These are phyloP conservation scores for Penicillium longicatenatum DNA, from an alignment of 495 filamentous ascomycete species.

Conservation along the genomic window DNA sequence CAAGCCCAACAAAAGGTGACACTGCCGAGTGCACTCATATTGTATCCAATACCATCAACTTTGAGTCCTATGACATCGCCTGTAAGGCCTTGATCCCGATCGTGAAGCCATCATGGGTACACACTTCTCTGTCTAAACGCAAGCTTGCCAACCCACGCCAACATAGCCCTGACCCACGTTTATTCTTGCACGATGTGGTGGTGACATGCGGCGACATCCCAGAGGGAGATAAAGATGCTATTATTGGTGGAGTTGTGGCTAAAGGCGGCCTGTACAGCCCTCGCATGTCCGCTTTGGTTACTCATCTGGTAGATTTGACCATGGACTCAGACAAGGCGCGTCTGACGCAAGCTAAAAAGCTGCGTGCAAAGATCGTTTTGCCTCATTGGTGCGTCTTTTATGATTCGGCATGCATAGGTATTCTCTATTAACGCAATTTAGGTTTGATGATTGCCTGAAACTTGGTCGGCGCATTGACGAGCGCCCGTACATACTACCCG, in stretches of 20 bases:
- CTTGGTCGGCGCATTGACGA: conserved; percentile 88
- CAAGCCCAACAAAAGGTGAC: conserved; percentile 48
- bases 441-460: conserved; percentile 96
- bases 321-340: conserved; percentile 73
- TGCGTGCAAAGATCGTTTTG: conserved; percentile 80
- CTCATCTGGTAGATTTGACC: conserved; percentile 85
- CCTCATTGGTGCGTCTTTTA: conserved; percentile 77
- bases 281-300: conserved; percentile 68
- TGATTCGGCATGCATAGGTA: background rate
- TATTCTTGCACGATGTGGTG: conserved; percentile 84
- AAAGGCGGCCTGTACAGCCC: conserved; percentile 81
- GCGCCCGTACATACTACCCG: conserved; percentile 79
- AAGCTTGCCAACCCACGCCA: conserved; percentile 77
- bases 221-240: conserved; percentile 85
- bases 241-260: conserved; percentile 84
- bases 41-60: conserved; percentile 82
- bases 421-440: conserved; percentile 30
- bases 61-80: conserved; percentile 74
- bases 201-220: conserved; percentile 81
- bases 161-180: conserved; percentile 84
- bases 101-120: conserved; percentile 81
- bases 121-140: conserved; percentile 61
- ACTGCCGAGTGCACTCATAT: conserved; percentile 73
- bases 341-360: conserved; percentile 59
- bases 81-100: conserved; percentile 77